Evolutionary conservation across 169 alveolate genomes (phyloP).

Genomic region (Amoebophrya sp.): DNA sequence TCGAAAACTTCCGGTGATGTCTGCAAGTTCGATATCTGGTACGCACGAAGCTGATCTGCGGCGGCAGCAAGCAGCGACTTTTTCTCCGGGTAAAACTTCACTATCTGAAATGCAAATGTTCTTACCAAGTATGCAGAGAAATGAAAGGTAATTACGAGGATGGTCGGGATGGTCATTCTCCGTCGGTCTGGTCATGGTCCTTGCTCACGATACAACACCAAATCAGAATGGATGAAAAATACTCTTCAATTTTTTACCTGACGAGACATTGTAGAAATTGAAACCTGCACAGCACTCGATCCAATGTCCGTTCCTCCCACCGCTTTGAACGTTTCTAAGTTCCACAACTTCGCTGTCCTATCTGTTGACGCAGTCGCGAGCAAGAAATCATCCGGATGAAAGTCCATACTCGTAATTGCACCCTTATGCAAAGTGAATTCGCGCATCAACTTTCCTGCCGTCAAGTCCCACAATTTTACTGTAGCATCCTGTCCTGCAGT

Average conservation of each 20-base stretch:
- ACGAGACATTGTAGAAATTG: no score
- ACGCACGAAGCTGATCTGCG: neutral
- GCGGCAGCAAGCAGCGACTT: neutral
- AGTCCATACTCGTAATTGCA: slow-evolving; percentile 54
- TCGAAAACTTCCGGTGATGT: neutral
- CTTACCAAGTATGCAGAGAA: neutral
- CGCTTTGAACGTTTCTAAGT: slow-evolving; percentile 55
- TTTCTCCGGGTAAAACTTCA: neutral
- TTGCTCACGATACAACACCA: neutral
- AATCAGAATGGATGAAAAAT: neutral
- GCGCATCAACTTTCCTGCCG: slow-evolving; percentile 49
- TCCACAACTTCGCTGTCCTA: slow-evolving; percentile 62
- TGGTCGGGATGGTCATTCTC: neutral
- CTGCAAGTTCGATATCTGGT: neutral
- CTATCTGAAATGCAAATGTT: neutral
- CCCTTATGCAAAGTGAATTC: slow-evolving; percentile 46
- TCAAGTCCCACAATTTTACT: slow-evolving; percentile 59
- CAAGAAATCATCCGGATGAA: slow-evolving; percentile 62
- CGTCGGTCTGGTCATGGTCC: neutral
- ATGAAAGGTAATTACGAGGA: neutral
- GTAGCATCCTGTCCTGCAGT: slow-evolving; percentile 64
- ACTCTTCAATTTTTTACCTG: neutral
- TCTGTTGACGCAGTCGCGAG: slow-evolving; percentile 62
- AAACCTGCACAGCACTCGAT: neutral
- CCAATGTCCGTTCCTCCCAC: neutral